Base-by-base conservation (phyloP, 352 stramenopile genomes). In the Phytophthora hibernalis region DNA sequence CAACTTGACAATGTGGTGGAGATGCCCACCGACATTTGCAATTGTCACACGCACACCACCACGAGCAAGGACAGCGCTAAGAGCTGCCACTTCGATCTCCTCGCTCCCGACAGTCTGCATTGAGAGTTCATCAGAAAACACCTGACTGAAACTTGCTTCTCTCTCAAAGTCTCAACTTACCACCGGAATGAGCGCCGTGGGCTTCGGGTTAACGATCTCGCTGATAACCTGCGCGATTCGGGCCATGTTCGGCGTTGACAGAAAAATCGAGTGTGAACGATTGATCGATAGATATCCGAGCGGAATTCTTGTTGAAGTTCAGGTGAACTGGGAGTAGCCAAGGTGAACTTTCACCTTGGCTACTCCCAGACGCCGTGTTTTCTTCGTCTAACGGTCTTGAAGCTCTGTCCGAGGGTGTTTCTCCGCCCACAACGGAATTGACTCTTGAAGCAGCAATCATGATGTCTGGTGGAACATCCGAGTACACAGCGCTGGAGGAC, bases 11-110 rank as follows among this genome's bases (percentile, higher is more conserved):
- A 93, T 57, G 48, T 82, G 80, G 54, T 85, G 64, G 26, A 77
- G 68, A 30, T 83, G 66, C n/a, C 71, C 61, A n/a, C 61, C 72
- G 13, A 90, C 75, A 26, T 71, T 74, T 2, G 80, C 85, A 37
- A 93, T 58, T 40, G 81, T 91, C 55, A 93, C 82, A 33, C 79
- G 82, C 26, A 90, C 79, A 20, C 85, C 82, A 18, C 77, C 85
- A 11, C 79, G 81, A 38, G 81, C 69, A 42, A 93, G 55, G 42
- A 93, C 68, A 24, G 75, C 73, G 18, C 67, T 76, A 4, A 93
- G 61, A 44, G 63, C 77, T 13, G 69, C 82, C 43, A 89, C 71
- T 26, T 93, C 82, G 9, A 93, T 90, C 42, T 93, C 85, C 63
- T 90, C 85, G 52, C 72, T 81, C 9, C 74, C 82, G 18, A 79